Percentiles rank a stretch among this genome's conserved stretches.
phyloP scores from a whole-genome alignment of 208 protist species.

The Phytomonas francai region DNA sequence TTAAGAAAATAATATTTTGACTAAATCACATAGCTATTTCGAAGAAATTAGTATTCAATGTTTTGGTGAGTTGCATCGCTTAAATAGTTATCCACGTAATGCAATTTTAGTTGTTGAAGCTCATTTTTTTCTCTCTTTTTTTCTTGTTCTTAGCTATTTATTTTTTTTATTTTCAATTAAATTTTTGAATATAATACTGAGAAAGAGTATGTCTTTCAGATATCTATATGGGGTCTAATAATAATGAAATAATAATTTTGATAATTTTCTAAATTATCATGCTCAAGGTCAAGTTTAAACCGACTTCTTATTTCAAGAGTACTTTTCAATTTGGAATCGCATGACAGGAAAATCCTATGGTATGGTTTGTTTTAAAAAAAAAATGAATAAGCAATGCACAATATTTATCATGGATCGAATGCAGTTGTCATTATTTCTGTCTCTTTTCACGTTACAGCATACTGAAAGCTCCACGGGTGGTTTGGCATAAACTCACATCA shows the following conservation, averaged over 20 bases:
- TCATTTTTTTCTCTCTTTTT: neutral
- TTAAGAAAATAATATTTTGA: neutral
- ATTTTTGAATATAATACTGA: neutral
- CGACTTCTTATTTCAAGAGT: neutral
- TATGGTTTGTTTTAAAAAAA: neutral
- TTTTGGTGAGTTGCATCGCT: neutral
- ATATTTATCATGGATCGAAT: neutral
- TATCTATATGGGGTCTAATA: neutral
- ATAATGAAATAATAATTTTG: neutral
- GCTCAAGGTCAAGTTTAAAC: neutral
- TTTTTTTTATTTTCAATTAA: neutral
- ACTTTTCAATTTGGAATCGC: neutral
- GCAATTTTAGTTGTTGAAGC: neutral
- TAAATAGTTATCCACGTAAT: neutral
- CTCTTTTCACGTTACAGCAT: neutral
- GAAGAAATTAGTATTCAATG: neutral
- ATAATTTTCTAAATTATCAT: neutral
- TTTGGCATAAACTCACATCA: conserved; percentile 1
- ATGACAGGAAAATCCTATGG: neutral
- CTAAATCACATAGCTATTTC: neutral
- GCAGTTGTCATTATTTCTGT: neutral
- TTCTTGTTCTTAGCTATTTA: neutral
- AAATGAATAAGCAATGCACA: neutral
- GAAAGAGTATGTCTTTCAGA: neutral
- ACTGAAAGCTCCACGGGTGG: neutral